phyloP scores from a whole-genome alignment of 352 stramenopile genomes.

The Phytophthora litchii region DNA sequence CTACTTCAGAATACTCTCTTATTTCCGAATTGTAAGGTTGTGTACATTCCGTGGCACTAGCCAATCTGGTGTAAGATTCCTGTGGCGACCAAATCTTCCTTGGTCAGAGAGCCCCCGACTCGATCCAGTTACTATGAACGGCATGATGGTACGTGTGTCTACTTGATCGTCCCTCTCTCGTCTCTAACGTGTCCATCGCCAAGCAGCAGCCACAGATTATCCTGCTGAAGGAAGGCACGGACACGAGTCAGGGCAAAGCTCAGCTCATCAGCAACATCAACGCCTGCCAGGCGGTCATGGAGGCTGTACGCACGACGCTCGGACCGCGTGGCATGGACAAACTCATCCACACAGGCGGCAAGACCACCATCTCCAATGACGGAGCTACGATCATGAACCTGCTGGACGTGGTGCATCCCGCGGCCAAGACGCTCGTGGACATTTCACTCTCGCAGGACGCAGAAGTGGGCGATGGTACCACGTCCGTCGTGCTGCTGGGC shows the following conservation, averaged over 20 bases:
- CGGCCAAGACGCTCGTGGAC: constrained; percentile 98
- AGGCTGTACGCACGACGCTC: constrained; percentile 97
- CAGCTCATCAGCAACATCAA: constrained; percentile 95
- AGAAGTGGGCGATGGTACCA: constrained; percentile 94
- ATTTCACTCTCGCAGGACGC: constrained; percentile 95
- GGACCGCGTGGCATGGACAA: constrained; percentile 99
- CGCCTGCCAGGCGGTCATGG: constrained; percentile 94
- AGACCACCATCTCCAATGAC: constrained; percentile 99
- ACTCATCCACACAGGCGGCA: constrained; percentile 93
- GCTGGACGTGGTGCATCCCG: constrained; percentile 98
- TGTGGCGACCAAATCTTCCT: constrained; percentile 40
- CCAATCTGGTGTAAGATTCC: constrained; percentile 22
- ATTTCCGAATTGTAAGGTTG: constrained; percentile 4
- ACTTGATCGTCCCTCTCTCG: background rate
- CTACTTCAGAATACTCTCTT: background rate
- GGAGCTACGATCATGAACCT: constrained; percentile 99
- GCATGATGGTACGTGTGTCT: constrained; percentile 45
- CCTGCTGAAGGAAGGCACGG: constrained; percentile 98
- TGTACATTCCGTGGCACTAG: constrained; percentile 12
- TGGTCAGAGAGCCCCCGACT: constrained; percentile 22
- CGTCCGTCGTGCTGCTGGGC: constrained; percentile 96
- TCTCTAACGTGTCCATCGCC: background rate
- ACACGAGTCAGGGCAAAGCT: constrained; percentile 97
- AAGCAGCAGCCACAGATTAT: constrained; percentile 97
- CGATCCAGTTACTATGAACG: constrained; percentile 31